Evolutionary conservation across 768 basidiomycete genomes (phyloP), one percentile per base, ranked within the genome.

Genomic region (Butyriboletus loyo): DNA sequence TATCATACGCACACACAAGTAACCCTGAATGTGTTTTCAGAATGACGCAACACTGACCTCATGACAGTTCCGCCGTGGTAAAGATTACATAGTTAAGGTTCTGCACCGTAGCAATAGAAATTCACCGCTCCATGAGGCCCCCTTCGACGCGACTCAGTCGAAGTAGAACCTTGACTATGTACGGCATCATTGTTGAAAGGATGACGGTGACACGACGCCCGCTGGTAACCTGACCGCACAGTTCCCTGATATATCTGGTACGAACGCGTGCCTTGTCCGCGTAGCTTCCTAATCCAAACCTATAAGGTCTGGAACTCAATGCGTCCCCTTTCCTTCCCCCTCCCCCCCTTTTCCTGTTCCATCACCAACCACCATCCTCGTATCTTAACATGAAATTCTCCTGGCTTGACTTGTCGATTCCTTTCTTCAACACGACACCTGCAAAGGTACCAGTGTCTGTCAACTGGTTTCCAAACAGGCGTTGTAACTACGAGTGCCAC

Each of bases 401-500:
- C 7, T 65, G 61, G 64, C 36, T 60, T 2, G 58, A 66, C 3
- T 2, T 65, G 1, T 54, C 56, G 0, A 37, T 60, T 11, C 63
- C 64, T 5, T 61, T 60, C 39, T 47, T 63, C 39, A 48, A n/a
- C 27, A 9, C 34, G 2, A 7, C 39, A 5, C 58, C 61, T 17
- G 42, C 53, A 2, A 39, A 34, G 40, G 50, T 54, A 3, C 64
- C 64, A 17, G 52, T 66, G 1, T 66, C 65, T 1, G 66, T 65
- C 3, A 66, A 66, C 43, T 66, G 65, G 65, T 66, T 66, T 21
- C 65, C 65, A 0, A 58, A 59, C 21, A 49, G 65, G 17, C 50
- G 57, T 1, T 66, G 65, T 39, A 76, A 76, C 34, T 76, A 76
- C 22, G 53, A 63, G 7, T 74, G 73, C 31, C 62, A 68, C 5